Evolutionary conservation across 176 grass and related monocot genomes (phyloP).

Genomic region (Ensete ventricosum): DNA sequence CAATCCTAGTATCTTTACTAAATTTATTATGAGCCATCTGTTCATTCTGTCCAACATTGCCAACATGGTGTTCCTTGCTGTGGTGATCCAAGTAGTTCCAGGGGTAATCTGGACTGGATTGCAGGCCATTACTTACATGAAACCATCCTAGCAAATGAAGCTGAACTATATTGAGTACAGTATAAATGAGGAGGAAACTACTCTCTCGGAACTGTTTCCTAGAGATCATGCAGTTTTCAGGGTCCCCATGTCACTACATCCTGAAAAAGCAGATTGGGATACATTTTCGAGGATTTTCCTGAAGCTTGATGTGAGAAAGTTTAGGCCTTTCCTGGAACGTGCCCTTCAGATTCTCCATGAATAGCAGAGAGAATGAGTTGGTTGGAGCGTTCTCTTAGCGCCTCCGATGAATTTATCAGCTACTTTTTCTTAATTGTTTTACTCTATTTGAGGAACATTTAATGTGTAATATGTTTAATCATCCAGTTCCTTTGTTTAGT

Average conservation of each 20-base stretch:
- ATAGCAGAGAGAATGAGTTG: not conserved
- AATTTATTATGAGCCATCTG: too few relatives aligned
- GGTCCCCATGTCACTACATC: not conserved
- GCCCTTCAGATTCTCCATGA: not conserved
- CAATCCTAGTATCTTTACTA: too few relatives aligned
- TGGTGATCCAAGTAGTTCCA: conserved; percentile 9
- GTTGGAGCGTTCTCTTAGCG: too few relatives aligned
- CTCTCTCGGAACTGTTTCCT: not conserved
- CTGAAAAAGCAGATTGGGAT: not conserved
- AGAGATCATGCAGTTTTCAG: conserved; percentile 16
- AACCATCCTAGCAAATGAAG: not conserved
- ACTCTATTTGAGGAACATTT: too few relatives aligned
- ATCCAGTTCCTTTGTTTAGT: too few relatives aligned
- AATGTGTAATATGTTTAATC: too few relatives aligned
- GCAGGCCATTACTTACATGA: not conserved
- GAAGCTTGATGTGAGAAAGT: not conserved
- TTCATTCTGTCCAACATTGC: not conserved
- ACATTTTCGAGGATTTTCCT: not conserved
- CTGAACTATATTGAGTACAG: conserved; percentile 7
- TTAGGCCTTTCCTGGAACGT: conserved; percentile 4
- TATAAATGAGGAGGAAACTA: not conserved
- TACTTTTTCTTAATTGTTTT: too few relatives aligned
- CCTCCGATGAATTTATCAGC: too few relatives aligned
- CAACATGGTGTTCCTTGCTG: conserved; percentile 13
- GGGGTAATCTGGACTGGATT: conserved; percentile 1